phyloP scores from a whole-genome alignment of 2,329 filamentous ascomycete genomes.

The Aspergillus alliaceus region DNA sequence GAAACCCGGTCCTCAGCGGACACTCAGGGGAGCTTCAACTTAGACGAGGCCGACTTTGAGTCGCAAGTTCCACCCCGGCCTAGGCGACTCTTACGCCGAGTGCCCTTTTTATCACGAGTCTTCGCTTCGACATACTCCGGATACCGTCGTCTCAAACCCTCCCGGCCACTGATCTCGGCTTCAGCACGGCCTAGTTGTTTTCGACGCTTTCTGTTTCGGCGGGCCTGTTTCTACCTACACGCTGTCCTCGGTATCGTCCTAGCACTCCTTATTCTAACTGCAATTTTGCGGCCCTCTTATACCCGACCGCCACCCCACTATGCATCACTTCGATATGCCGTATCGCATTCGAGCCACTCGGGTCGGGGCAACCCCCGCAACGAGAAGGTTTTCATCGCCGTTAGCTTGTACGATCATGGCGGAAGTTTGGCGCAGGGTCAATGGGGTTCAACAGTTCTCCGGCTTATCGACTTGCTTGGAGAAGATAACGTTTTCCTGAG shows the following conservation, averaged over 20 bases:
- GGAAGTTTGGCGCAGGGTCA: constrained; percentile 61
- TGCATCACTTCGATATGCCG: constrained; percentile 33
- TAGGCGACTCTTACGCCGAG: constrained; percentile 21
- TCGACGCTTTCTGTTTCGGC: constrained; percentile 31
- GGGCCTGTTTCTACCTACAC: constrained; percentile 31
- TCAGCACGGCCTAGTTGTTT: constrained; percentile 24
- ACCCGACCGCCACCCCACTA: constrained; percentile 57
- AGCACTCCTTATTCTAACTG: constrained; percentile 37
- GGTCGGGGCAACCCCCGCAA: constrained; percentile 54
- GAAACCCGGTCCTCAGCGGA: constrained; percentile 40
- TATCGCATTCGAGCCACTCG: constrained; percentile 29
- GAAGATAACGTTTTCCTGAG: constrained; percentile 68
- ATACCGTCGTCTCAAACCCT: constrained; percentile 32
- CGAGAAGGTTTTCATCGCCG: constrained; percentile 72
- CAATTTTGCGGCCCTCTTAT: constrained; percentile 57
- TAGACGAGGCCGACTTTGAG: constrained; percentile 45
- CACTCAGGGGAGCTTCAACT: constrained; percentile 41
- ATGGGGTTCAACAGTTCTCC: constrained; percentile 63
- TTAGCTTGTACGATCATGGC: constrained; percentile 66
- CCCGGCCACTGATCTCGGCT: constrained; percentile 24
- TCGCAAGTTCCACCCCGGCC: constrained; percentile 32
- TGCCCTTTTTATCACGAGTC: constrained; percentile 29
- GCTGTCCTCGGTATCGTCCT: constrained; percentile 20
- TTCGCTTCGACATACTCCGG: constrained; percentile 28
- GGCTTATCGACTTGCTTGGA: constrained; percentile 66